Conservation (phyloP, 768 basidiomycete species). For the Pulveroboletus frians region DNA sequence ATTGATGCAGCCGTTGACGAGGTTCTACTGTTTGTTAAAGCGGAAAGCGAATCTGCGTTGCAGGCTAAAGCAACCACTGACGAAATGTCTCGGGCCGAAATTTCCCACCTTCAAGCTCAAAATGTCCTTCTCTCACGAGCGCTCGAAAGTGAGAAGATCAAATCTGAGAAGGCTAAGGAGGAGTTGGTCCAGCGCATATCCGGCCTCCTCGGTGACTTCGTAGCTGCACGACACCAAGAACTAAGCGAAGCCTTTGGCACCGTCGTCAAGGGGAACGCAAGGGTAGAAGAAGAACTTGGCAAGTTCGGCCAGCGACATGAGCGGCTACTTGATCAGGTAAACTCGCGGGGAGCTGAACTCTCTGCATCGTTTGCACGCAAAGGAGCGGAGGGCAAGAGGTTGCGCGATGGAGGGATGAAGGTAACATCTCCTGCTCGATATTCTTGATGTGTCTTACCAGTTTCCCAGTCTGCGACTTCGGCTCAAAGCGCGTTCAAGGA, state of each 20-base stretch:
- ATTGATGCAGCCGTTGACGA: conserved; percentile 58
- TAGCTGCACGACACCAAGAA: conserved; percentile 59
- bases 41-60: conserved; percentile 47
- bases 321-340: conserved; percentile 38
- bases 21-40: conserved; percentile 49
- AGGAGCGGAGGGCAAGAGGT: conserved; percentile 47
- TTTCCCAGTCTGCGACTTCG: conserved; percentile 37
- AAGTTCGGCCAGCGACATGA: conserved; percentile 47
- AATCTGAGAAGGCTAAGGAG: conserved; percentile 62
- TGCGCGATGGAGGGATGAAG: conserved; percentile 56
- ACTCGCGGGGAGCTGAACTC: conserved; percentile 40
- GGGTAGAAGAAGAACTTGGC: conserved; percentile 47
- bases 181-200: conserved; percentile 75
- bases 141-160: conserved; percentile 60
- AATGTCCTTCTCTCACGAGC: conserved; percentile 59
- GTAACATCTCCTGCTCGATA: conserved; percentile 31
- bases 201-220: conserved; percentile 64
- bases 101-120: conserved; percentile 60
- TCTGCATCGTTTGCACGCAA: conserved; percentile 39
- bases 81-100: conserved; percentile 46
- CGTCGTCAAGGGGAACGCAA: conserved; percentile 51
- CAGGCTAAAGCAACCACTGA: conserved; percentile 48
- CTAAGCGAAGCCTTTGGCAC: conserved; percentile 52
- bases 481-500: conserved; percentile 38
- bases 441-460: conserved; percentile 10